These are phyloP conservation scores for Sinapis alba DNA, from an alignment of 441 rosid genomes.

Conservation along the genomic window DNA sequence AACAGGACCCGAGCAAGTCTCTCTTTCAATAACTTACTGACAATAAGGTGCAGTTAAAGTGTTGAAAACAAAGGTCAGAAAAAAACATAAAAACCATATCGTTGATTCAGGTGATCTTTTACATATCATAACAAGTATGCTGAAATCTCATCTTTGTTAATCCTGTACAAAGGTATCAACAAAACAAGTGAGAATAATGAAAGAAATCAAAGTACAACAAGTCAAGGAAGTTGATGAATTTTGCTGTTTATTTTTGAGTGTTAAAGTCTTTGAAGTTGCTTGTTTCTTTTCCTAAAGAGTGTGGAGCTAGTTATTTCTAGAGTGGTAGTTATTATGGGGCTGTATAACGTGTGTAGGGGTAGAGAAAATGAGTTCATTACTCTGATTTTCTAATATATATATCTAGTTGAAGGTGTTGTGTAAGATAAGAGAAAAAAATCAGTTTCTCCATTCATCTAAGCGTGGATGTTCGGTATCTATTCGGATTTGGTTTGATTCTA, in stretches of 20 bases:
- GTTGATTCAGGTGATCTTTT: background rate
- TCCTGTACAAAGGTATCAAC: background rate
- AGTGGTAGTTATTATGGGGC: background rate
- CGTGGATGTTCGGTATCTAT: too few relatives aligned
- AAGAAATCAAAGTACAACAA: background rate
- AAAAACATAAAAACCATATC: background rate
- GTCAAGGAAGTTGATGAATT: background rate
- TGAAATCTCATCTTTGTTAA: background rate
- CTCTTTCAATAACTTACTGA: background rate
- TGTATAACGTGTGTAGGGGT: background rate
- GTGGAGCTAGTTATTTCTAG: background rate
- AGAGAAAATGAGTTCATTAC: background rate
- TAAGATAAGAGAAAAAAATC: background rate
- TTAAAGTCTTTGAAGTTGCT: background rate
- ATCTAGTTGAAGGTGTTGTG: background rate
- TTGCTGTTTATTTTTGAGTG: background rate
- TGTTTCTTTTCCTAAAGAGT: background rate
- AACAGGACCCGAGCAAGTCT: background rate
- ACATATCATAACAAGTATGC: background rate
- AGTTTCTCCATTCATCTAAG: background rate
- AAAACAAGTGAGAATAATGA: background rate
- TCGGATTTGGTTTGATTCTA: too few relatives aligned
- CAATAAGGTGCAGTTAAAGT: background rate
- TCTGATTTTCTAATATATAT: background rate
- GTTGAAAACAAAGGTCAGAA: background rate